Evolutionary conservation across 1,284 basidiomycete genomes (phyloP).

Genomic region (Fomitopsis schrenkii): DNA sequence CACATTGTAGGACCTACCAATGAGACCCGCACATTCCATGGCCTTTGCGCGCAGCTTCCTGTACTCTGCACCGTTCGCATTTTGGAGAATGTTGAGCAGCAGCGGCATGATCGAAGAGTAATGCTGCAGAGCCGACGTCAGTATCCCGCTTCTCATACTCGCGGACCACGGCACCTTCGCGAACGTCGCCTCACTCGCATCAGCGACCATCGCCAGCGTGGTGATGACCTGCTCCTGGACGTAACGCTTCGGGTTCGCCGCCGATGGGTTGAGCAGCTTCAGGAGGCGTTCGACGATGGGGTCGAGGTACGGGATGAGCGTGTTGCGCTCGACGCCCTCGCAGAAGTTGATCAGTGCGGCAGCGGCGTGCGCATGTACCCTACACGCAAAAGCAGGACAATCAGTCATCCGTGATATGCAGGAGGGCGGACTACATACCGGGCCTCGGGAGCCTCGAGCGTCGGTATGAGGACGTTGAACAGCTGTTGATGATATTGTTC

Average conservation of each 20-base stretch:
- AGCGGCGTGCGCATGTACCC: constrained; percentile 81
- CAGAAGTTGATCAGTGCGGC: constrained; percentile 89
- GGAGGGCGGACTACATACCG: constrained; percentile 39
- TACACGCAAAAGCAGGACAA: constrained; percentile 21
- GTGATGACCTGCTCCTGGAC: constrained; percentile 85
- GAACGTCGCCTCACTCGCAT: constrained; percentile 73
- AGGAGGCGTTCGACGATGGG: constrained; percentile 70
- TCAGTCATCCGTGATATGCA: background rate
- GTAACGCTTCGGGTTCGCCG: constrained; percentile 45
- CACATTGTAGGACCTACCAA: constrained; percentile 43
- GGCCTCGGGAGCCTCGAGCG: constrained; percentile 73
- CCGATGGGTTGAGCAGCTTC: constrained; percentile 51
- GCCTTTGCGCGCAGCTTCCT: constrained; percentile 70
- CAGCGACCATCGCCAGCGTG: constrained; percentile 80
- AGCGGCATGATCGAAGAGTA: constrained; percentile 76
- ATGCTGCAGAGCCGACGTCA: constrained; percentile 39
- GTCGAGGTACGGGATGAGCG: constrained; percentile 71
- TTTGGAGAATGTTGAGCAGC: constrained; percentile 63
- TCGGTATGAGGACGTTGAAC: constrained; percentile 65
- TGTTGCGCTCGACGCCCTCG: constrained; percentile 72
- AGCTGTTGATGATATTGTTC: constrained; percentile 63
- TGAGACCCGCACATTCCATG: constrained; percentile 83
- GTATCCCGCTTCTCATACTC: too few relatives aligned
- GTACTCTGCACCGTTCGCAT: constrained; percentile 64
- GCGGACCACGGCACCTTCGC: constrained; percentile 42